Base-by-base conservation (phyloP, 1,139 yeast species). In the Pichia sp. region DNA sequence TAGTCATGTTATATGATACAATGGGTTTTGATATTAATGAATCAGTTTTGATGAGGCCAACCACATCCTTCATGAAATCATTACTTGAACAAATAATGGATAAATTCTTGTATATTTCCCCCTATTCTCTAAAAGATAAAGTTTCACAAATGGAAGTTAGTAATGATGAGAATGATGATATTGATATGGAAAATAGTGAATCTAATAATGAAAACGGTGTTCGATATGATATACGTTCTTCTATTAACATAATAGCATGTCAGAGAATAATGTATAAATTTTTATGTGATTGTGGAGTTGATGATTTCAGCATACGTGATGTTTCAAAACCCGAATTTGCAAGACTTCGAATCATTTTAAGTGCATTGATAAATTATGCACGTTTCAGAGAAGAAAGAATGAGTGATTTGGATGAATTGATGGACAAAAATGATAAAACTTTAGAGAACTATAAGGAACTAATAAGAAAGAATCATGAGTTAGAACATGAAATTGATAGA, bases 311-410 rank as follows among this genome's bases (percentile, higher is more conserved):
- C 33, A 66, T 87, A 41, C 69, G 75, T 64, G 96, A 88, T 61
- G 65, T 75, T 31, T 65, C 70, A 38, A 76, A 70, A 48, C 96
- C 96, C 0, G 95, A 87, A 20, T 70, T 85, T 0, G 62, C 61
- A 36, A 66, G 94, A 43, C 69, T 78, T 3, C 65, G 78, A 49
- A 67, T 93, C 37, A 70, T 85, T 16, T 61, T 88, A 24, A 85
- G 95, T 57, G 94, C 93, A 1, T 80, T 88, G 38, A 83, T 87
- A 15, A 87, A 88, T 57, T 88, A 76, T 66, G 94, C 94, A 2
- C 65, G 93, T 45, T 87, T 84, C 54, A 70, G 95, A 50, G 95
- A 86, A 53, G 85, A 80, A 50, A 78, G 84, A 42, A 74, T 83
- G 57, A 72, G 69, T 18, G 88, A 78, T 52, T 80, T 84, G 53